phyloP scores from a whole-genome alignment of 768 basidiomycete genomes.

The Nevesoporus exiguus region DNA sequence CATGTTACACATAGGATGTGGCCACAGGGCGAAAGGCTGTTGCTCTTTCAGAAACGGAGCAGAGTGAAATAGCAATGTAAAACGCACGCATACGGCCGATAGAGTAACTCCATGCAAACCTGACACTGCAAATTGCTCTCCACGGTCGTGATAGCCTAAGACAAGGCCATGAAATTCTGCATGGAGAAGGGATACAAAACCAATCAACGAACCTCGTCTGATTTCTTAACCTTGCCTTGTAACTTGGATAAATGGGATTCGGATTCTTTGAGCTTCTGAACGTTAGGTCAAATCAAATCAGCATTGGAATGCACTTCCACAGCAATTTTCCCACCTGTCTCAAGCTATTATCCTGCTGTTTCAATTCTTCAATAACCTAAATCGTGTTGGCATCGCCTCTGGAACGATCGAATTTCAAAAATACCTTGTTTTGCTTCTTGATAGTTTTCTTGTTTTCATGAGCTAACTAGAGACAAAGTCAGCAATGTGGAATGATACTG shows the following conservation, averaged over 20 bases:
- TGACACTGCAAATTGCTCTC: conserved; percentile 67
- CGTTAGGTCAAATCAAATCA: conserved; percentile 2
- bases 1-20: conserved; percentile 73
- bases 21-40: conserved; percentile 70
- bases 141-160: conserved; percentile 50
- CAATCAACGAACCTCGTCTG: conserved; percentile 50
- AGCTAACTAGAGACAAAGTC: conserved; percentile 27
- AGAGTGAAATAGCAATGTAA: background rate
- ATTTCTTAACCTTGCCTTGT: conserved; percentile 46
- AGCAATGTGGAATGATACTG: background rate
- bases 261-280: conserved; percentile 44
- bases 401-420: background rate
- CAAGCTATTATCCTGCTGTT: conserved; percentile 38
- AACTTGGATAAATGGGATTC: conserved; percentile 43
- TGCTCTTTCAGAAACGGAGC: conserved; percentile 6
- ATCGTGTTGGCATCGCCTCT: conserved; percentile 1
- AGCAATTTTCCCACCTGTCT: conserved; percentile 33
- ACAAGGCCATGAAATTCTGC: background rate
- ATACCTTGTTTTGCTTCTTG: conserved; percentile 58
- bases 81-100: conserved; percentile 65
- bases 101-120: conserved; percentile 70
- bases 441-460: conserved; percentile 46
- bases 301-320: background rate
- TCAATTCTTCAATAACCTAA: conserved; percentile 54
- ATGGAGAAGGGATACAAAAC: background rate